Evolutionary conservation across 331 rosid genomes (phyloP).

Genomic region (Rhamnella rubrinervis): DNA sequence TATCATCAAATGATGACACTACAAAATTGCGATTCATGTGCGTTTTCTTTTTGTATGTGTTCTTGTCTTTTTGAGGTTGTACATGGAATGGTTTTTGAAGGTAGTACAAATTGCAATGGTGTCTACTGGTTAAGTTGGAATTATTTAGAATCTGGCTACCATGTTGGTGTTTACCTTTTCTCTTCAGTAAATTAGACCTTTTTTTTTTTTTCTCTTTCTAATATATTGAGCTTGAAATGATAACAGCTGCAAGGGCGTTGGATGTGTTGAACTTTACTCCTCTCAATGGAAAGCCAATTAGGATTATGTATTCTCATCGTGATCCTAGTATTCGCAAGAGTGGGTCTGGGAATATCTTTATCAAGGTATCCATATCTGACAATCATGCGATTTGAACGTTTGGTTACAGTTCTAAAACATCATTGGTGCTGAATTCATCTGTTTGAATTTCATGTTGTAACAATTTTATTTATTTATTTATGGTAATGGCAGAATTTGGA

Average conservation of each 20-base stretch:
- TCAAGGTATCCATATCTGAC: slow-evolving; percentile 52
- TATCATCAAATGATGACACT: too few relatives aligned
- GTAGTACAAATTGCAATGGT: too few relatives aligned
- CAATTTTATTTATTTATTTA: slow-evolving; percentile 13
- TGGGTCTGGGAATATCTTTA: slow-evolving; percentile 91
- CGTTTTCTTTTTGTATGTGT: too few relatives aligned
- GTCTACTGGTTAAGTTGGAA: too few relatives aligned
- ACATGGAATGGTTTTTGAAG: too few relatives aligned
- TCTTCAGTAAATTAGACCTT: too few relatives aligned
- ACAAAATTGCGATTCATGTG: too few relatives aligned
- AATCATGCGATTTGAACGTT: not conserved
- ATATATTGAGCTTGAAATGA: slow-evolving; percentile 9
- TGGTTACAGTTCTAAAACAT: not conserved
- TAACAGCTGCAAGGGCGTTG: slow-evolving; percentile 89
- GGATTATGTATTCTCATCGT: slow-evolving; percentile 96
- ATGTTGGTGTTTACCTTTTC: not conserved
- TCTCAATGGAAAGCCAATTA: slow-evolving; percentile 70
- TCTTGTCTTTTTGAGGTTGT: too few relatives aligned
- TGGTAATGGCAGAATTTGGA: slow-evolving; percentile 72
- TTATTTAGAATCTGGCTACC: not conserved
- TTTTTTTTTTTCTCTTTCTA: not conserved
- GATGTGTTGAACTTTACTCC: slow-evolving; percentile 89
- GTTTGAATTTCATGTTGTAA: slow-evolving; percentile 15
- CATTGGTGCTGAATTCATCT: slow-evolving; percentile 1
- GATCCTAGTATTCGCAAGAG: slow-evolving; percentile 94